phyloP scores from a whole-genome alignment of 2,329 filamentous ascomycete species.

The Nannizzia gypsea region DNA sequence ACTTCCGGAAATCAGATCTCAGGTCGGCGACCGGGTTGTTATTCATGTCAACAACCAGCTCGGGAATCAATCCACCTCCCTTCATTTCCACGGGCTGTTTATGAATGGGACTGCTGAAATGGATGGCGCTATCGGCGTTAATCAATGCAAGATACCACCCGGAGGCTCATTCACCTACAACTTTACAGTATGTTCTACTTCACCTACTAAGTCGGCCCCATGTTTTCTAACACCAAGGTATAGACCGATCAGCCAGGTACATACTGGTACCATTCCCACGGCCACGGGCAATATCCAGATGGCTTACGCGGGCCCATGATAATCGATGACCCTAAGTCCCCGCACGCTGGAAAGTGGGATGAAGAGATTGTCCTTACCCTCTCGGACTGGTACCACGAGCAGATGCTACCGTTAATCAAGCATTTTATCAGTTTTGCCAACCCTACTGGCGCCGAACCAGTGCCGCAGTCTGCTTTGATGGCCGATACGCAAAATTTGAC shows the following conservation, averaged over 20 bases:
- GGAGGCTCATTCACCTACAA: constrained; percentile 22
- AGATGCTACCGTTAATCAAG: constrained; percentile 37
- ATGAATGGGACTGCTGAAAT: constrained; percentile 42
- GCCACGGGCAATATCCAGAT: constrained; percentile 20
- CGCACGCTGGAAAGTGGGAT: constrained; percentile 45
- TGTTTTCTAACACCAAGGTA: constrained; percentile 15
- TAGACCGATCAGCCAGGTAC: constrained; percentile 21
- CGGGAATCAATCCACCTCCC: constrained; percentile 13
- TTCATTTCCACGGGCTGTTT: constrained; percentile 54
- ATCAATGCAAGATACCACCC: constrained; percentile 28
- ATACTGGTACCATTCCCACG: constrained; percentile 25
- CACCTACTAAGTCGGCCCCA: neutral
- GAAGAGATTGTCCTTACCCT: constrained; percentile 51
- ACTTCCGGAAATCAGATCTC: constrained; percentile 8
- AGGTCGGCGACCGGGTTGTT: constrained; percentile 8
- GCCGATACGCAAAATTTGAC: constrained; percentile 55
- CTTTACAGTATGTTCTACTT: constrained; percentile 4
- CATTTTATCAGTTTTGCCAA: constrained; percentile 40
- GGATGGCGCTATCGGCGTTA: constrained; percentile 20
- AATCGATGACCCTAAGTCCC: constrained; percentile 37
- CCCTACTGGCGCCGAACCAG: constrained; percentile 47
- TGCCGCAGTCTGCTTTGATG: constrained; percentile 56
- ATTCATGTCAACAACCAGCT: constrained; percentile 8
- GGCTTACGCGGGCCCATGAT: constrained; percentile 23
- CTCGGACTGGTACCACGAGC: constrained; percentile 57